Evolutionary conservation across 2,329 filamentous ascomycete species (phyloP).

Genomic region (Ophiostoma angusticollis): DNA sequence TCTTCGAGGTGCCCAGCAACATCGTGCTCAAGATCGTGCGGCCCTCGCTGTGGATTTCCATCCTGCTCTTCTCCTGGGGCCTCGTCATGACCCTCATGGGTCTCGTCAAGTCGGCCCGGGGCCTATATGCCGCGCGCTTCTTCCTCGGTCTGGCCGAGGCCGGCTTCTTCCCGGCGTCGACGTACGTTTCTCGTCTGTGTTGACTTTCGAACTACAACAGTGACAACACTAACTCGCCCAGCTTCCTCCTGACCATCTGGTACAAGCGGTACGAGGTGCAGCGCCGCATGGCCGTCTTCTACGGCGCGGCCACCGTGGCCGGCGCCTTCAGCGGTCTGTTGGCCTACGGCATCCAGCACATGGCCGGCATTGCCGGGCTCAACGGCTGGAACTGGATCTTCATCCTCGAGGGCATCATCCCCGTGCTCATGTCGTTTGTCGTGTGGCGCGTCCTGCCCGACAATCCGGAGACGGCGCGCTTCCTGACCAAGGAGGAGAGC

Average conservation of each 20-base stretch:
- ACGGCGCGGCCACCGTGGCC: conserved; percentile 6
- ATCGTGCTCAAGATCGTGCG: conserved; percentile 27
- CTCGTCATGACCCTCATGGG: conserved; percentile 34
- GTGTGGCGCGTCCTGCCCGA: conserved; percentile 17
- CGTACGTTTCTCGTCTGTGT: no score
- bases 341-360: conserved; percentile 9
- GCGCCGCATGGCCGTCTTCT: conserved; percentile 9
- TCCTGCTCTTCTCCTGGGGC: conserved; percentile 32
- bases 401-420: conserved; percentile 24
- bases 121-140: conserved; percentile 29
- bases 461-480: conserved; percentile 22
- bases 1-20: conserved; percentile 30
- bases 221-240: no score
- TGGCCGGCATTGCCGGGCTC: conserved; percentile 21
- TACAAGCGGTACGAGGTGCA: conserved; percentile 10
- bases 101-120: conserved; percentile 27
- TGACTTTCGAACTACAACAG: no score
- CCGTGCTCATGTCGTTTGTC: conserved; percentile 16
- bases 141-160: conserved; percentile 34
- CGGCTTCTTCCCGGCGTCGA: conserved; percentile 29
- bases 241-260: conserved; percentile 8
- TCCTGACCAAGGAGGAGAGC: conserved; percentile 22
- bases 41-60: conserved; percentile 25
- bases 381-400: conserved; percentile 53
- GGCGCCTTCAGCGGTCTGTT: conserved; percentile 10